phyloP scores from a whole-genome alignment of 495 filamentous ascomycete species.

The Trichoderma erinaceum region DNA sequence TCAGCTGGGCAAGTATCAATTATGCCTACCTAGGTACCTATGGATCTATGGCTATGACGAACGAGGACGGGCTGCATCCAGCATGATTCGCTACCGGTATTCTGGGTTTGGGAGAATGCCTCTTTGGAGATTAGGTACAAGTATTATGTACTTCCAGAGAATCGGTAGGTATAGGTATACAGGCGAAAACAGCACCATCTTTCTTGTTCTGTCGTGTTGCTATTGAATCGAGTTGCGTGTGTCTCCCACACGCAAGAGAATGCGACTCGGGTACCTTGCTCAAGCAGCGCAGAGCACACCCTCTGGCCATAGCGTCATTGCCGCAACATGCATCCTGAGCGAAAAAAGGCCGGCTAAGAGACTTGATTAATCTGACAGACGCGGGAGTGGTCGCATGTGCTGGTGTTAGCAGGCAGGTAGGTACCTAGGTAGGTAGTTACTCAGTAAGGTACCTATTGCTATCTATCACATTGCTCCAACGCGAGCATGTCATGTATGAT shows the following conservation, averaged over 20 bases:
- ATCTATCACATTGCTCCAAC: not conserved
- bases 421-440: too few relatives aligned
- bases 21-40: not conserved
- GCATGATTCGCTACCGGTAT: slow-evolving; percentile 7
- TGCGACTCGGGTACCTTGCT: too few relatives aligned
- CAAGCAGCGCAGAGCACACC: not conserved
- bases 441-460: not conserved
- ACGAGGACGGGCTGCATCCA: not conserved
- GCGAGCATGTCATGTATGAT: too few relatives aligned
- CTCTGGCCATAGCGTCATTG: not conserved
- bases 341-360: not conserved
- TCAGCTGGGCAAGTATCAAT: slow-evolving; percentile 10
- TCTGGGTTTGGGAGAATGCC: not conserved
- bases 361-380: not conserved
- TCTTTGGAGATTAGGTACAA: too few relatives aligned
- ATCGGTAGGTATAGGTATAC: too few relatives aligned
- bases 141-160: too few relatives aligned
- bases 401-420: not conserved
- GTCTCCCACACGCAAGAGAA: too few relatives aligned
- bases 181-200: too few relatives aligned
- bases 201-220: too few relatives aligned
- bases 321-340: not conserved
- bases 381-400: slow-evolving; percentile 7
- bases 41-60: not conserved
- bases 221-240: too few relatives aligned